phyloP scores from a whole-genome alignment of 2,329 filamentous ascomycete species.

The Cercospora janseana region DNA sequence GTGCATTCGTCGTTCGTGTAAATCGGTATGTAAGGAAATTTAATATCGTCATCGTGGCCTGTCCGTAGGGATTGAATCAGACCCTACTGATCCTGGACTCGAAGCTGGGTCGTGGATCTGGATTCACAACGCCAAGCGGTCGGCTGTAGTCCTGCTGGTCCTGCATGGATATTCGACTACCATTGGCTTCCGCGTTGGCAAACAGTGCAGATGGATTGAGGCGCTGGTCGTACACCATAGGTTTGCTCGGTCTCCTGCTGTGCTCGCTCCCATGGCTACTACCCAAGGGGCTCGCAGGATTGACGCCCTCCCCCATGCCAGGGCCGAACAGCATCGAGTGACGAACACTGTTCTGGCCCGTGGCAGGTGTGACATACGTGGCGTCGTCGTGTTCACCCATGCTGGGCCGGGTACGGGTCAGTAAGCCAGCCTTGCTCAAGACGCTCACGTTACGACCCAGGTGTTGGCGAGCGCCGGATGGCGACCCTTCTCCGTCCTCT shows the following conservation, averaged over 20 bases:
- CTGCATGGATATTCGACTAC: conserved; percentile 46
- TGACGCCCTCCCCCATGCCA: conserved; percentile 29
- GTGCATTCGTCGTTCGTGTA: conserved; percentile 19
- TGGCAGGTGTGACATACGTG: conserved; percentile 20
- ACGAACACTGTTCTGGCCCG: conserved; percentile 33
- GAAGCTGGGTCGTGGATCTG: conserved; percentile 36
- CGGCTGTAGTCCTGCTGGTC: conserved; percentile 52
- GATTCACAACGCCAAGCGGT: conserved; percentile 43
- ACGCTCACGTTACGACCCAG: conserved; percentile 47
- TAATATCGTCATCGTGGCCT: conserved; percentile 16
- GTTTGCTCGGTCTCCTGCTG: conserved; percentile 43
- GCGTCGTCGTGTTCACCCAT: conserved; percentile 34
- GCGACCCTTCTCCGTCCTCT: conserved; percentile 15
- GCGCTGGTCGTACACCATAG: conserved; percentile 49
- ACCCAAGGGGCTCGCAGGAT: conserved; percentile 35
- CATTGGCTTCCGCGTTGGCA: conserved; percentile 45
- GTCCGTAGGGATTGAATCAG: not conserved
- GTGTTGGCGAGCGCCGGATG: conserved; percentile 18
- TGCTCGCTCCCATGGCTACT: conserved; percentile 27
- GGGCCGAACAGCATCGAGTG: conserved; percentile 36
- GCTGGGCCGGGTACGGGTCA: conserved; percentile 34
- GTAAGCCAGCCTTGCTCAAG: conserved; percentile 49
- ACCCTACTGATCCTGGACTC: conserved; percentile 28
- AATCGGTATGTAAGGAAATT: conserved; percentile 16
- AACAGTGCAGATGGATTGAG: conserved; percentile 50